Percentiles rank a stretch among this genome's conserved stretches.
Evolutionary conservation across 1,284 basidiomycete genomes (phyloP).

Genomic region (Apiotrichum akiyoshidainum): DNA sequence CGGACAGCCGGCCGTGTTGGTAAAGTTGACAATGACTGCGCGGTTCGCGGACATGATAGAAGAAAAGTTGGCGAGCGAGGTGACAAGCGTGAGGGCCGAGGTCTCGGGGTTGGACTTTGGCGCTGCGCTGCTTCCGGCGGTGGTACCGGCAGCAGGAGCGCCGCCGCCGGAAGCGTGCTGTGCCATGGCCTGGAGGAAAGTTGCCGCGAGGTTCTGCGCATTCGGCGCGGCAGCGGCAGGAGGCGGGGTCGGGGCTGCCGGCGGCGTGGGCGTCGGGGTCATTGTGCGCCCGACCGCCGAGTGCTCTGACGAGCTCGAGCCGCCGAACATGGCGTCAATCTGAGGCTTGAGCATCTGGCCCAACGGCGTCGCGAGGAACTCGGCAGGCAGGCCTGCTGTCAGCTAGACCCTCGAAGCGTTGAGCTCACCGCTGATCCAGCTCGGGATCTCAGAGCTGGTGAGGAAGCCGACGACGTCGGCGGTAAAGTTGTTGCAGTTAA

Average conservation of each 20-base stretch:
- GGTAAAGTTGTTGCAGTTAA: conserved; percentile 79
- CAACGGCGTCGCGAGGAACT: conserved; percentile 86
- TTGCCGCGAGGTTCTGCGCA: conserved; percentile 53
- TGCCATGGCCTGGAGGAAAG: conserved; percentile 65
- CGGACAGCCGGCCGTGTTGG: conserved; percentile 61
- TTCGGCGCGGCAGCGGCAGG: conserved; percentile 50
- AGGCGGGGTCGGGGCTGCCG: conserved; percentile 14
- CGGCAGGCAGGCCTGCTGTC: conserved; percentile 69
- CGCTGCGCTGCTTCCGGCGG: background rate
- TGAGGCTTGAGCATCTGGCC: conserved; percentile 79
- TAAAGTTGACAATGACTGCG: conserved; percentile 63
- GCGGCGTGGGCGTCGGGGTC: conserved; percentile 22
- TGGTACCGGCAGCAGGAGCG: background rate
- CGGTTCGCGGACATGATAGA: conserved; percentile 56
- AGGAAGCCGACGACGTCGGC: conserved; percentile 80
- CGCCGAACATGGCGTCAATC: conserved; percentile 79
- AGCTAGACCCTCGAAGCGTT: too few relatives aligned
- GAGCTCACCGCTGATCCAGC: conserved; percentile 61
- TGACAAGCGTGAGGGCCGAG: conserved; percentile 62
- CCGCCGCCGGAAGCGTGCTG: conserved; percentile 52
- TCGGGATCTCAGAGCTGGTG: conserved; percentile 72
- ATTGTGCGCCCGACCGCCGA: background rate
- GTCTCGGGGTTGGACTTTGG: conserved; percentile 48
- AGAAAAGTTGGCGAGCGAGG: conserved; percentile 59
- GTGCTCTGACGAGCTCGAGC: conserved; percentile 62